Evolutionary conservation across 495 filamentous ascomycete genomes (phyloP), one percentile per base, ranked within the genome.

Genomic region (Hyaloscypha finlandica): DNA sequence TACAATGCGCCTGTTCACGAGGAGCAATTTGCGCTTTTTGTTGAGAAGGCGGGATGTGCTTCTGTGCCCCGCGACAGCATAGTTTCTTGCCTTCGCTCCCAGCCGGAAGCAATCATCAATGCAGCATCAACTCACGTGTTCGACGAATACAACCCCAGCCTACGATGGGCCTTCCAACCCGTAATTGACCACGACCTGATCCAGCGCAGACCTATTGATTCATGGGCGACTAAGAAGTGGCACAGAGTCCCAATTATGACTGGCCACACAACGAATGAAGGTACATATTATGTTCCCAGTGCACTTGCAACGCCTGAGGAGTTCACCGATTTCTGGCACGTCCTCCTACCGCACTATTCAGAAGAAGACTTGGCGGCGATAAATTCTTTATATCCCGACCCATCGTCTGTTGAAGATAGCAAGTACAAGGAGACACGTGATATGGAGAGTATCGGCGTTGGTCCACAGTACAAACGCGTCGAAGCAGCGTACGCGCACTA

Each of bases 151-250:
- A 79, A 81, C 51, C 71, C 75, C 8, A 81, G 77, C 54, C 78
- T 90, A 0, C 84, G 85, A 5, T 89, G 88, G 88, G 81, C 87
- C 9, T 90, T 89, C 72, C 87, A 89, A 65, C 87, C 88, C 32
- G 86, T 87, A 64, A 86, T 89, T 67, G 88, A 90, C 70, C 71
- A 73, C 16, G 79, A 82, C 8, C 68, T 86, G n/a, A 85, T 90
- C 65, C 78, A 81, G 22, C 81, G 83, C 35, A 78, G 83, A 11
- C 86, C 88, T 33, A 76, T 87, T 53, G 81, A 81, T 37, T 81
- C 81, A 8, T 89, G 86, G 86, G 69, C 76, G n/a, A 75, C 83
- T 0, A 74, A 78, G 31, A 68, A 77, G 11, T 83, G 84, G 74
- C 79, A 88, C 35, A 80, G 79, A 67, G 81, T 89, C 35, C 86